Conservation (phyloP, 352 stramenopile species). For the Globisporangium middletonii region DNA sequence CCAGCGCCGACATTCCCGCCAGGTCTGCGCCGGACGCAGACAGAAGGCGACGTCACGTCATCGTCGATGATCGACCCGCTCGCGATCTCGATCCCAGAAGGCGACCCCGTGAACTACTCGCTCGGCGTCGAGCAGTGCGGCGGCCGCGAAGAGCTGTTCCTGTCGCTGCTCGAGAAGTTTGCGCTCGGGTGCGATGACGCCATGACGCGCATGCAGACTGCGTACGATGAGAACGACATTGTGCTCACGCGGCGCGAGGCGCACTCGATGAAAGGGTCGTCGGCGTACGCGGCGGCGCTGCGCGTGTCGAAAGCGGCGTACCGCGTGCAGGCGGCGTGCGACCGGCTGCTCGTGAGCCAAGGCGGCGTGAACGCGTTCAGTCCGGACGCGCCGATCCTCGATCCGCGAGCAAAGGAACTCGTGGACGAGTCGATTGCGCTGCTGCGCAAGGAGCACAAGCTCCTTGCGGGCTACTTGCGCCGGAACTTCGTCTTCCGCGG, state of each 20-base stretch:
- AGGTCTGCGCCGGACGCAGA: slow-evolving; percentile 5
- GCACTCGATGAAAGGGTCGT: slow-evolving; percentile 79
- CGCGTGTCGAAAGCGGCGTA: slow-evolving; percentile 77
- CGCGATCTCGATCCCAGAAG: slow-evolving; percentile 63
- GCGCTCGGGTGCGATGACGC: slow-evolving; percentile 46
- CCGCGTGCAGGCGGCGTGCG: slow-evolving; percentile 69
- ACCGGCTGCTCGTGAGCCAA: slow-evolving; percentile 49
- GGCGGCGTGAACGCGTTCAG: slow-evolving; percentile 19
- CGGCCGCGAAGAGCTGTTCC: slow-evolving; percentile 69
- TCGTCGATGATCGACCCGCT: slow-evolving; percentile 12
- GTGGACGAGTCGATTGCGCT: slow-evolving; percentile 34
- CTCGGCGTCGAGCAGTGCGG: slow-evolving; percentile 75
- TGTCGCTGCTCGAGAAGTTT: slow-evolving; percentile 80
- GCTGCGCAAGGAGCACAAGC: slow-evolving; percentile 57
- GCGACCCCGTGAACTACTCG: slow-evolving; percentile 75
- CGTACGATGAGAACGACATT: slow-evolving; percentile 42
- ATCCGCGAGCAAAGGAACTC: slow-evolving; percentile 22
- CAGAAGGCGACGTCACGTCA: slow-evolving; percentile 12
- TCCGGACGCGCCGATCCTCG: slow-evolving; percentile 6
- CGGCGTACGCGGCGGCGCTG: slow-evolving; percentile 70
- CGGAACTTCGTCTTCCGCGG: slow-evolving; percentile 76
- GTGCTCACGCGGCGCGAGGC: slow-evolving; percentile 50
- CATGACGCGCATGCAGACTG: slow-evolving; percentile 48
- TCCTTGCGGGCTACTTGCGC: slow-evolving; percentile 66
- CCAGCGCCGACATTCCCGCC: neutral